Evolutionary conservation across 2,329 filamentous ascomycete genomes (phyloP).

Genomic region (Venturia nashicola): DNA sequence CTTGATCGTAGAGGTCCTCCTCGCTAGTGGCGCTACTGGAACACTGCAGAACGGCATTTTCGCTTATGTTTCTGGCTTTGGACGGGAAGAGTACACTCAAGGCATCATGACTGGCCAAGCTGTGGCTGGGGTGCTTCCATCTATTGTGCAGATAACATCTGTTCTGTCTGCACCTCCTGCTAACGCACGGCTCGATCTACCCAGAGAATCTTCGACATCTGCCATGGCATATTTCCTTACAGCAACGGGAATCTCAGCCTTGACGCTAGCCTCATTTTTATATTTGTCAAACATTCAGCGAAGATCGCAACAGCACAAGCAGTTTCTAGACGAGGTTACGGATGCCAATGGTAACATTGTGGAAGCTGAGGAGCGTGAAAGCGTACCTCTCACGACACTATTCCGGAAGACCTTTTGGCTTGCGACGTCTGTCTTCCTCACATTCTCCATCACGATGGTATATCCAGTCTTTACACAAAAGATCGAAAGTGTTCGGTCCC

Average conservation of each 20-base stretch:
- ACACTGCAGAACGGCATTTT: constrained; percentile 91
- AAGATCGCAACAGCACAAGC: constrained; percentile 17
- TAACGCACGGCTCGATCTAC: constrained; percentile 23
- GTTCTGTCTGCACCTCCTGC: constrained; percentile 53
- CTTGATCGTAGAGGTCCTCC: constrained; percentile 67
- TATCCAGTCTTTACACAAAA: constrained; percentile 77
- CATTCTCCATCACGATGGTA: constrained; percentile 80
- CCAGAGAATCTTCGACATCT: constrained; percentile 44
- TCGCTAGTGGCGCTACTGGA: constrained; percentile 67
- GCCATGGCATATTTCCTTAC: constrained; percentile 89
- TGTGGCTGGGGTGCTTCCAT: constrained; percentile 79
- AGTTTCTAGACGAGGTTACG: neutral
- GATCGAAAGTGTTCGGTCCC: constrained; percentile 29
- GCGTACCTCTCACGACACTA: constrained; percentile 50
- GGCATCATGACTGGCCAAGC: constrained; percentile 94
- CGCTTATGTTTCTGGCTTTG: constrained; percentile 79
- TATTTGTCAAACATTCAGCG: constrained; percentile 51
- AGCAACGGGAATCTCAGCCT: constrained; percentile 61
- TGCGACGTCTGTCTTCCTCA: constrained; percentile 63
- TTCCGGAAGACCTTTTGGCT: constrained; percentile 71
- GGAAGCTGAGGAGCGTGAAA: constrained; percentile 17
- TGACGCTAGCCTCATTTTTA: constrained; percentile 61
- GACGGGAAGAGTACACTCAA: constrained; percentile 79
- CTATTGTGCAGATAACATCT: constrained; percentile 73
- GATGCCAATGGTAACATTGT: constrained; percentile 9